Percentiles rank a stretch among this genome's conserved stretches.
phyloP scores from a whole-genome alignment of 2,329 filamentous ascomycete genomes.

The Stagonosporopsis chrysanthemi region DNA sequence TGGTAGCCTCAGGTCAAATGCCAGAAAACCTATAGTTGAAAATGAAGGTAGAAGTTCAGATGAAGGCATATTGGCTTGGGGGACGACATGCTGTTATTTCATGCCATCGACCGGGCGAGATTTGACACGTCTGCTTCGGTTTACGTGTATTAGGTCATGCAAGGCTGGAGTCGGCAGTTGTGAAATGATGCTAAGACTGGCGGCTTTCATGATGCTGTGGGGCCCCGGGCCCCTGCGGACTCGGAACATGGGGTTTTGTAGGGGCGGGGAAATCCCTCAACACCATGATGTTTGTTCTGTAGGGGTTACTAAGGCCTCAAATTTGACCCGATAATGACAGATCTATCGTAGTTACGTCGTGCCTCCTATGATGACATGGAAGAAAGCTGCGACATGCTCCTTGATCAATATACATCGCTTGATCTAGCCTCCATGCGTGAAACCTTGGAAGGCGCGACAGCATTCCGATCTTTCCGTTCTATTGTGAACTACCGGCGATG shows the following conservation, averaged over 20 bases:
- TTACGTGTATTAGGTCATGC: neutral
- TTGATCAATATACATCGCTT: neutral
- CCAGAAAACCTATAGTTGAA: neutral
- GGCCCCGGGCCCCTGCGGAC: neutral
- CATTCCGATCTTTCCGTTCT: constrained; percentile 6
- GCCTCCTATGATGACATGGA: neutral
- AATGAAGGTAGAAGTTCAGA: neutral
- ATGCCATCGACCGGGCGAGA: neutral
- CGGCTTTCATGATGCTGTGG: constrained; percentile 6
- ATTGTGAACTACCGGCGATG: constrained; percentile 14
- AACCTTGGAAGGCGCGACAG: neutral
- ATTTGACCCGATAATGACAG: neutral
- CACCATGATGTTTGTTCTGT: neutral
- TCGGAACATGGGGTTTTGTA: neutral
- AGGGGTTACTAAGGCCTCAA: neutral
- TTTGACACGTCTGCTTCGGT: constrained; percentile 4
- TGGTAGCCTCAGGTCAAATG: constrained; percentile 3
- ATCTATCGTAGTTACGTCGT: neutral
- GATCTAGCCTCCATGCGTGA: neutral
- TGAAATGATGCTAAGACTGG: neutral
- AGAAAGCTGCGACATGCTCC: neutral
- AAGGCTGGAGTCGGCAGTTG: constrained; percentile 20
- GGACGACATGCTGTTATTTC: constrained; percentile 8
- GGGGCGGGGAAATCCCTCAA: constrained; percentile 9
- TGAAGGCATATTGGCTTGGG: neutral